phyloP scores from a whole-genome alignment of 345 rosid genomes.

The Dipteronia dyeriana region DNA sequence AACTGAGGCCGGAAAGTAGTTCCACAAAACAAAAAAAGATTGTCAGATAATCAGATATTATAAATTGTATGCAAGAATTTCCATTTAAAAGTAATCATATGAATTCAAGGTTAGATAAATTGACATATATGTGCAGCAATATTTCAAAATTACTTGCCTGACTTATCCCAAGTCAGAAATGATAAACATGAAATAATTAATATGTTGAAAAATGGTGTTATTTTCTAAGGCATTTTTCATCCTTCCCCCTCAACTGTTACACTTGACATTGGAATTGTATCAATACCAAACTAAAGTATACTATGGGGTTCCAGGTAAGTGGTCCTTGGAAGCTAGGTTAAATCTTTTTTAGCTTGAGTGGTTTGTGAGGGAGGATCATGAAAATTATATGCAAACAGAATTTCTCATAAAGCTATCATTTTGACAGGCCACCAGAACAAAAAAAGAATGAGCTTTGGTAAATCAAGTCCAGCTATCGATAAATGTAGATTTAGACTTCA shows the following conservation, averaged over 20 bases:
- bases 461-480: constrained; percentile 11
- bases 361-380: neutral
- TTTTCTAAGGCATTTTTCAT: neutral
- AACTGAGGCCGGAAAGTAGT: neutral
- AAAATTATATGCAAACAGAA: neutral
- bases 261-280: neutral
- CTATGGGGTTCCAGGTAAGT: neutral
- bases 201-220: neutral
- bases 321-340: neutral
- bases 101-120: neutral
- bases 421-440: neutral
- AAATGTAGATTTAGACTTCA: neutral
- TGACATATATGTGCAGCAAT: neutral
- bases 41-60: neutral
- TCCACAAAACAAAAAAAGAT: neutral
- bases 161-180: neutral
- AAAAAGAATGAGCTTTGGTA: constrained; percentile 12
- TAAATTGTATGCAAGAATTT: neutral
- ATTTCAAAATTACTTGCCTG: neutral
- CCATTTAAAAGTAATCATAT: neutral
- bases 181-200: neutral
- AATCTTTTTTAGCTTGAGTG: neutral
- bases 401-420: neutral
- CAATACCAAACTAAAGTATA: neutral
- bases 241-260: neutral